Base-by-base conservation (phyloP, 768 basidiomycete species). In the Ephemerocybe angulata region DNA sequence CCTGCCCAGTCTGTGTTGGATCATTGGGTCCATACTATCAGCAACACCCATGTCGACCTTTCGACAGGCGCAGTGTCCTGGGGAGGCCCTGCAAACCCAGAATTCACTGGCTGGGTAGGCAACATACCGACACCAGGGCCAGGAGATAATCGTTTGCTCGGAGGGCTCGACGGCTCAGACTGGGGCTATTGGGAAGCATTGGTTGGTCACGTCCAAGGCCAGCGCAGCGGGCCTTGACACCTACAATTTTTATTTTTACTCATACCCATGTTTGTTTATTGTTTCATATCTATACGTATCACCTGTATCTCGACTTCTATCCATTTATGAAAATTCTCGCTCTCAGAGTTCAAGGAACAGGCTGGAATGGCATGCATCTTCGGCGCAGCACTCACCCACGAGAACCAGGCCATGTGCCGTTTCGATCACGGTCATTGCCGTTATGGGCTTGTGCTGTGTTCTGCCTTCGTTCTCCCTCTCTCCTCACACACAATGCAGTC, bases 11-110 rank as follows among this genome's bases (percentile, higher is more conserved):
- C 81, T 11, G 67, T 93, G 53, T 73, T 93, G 44, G 90, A 93
- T 66, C 87, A 91, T 58, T 93, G 91, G 90, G 88, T 84, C 63
- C 86, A 85, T 58, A 84, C 85, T n/a, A 81, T 90, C 59, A 87
- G 82, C 63, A 87, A 85, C 55, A 79, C 84, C 11, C 77, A 80
- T 2, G 61, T 82, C 2, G 84, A 87, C 60, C 72, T 76, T 21
- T 66, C 76, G 2, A 72, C 74, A 21, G 75, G 76, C 27, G 75
- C 73, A 48, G 74, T 83, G 58, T 78, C 84, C 7, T 88, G 86
- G 87, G 79, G 79, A 21, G 82, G 82, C 13, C 76, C 80, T 6
- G 79, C 80, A 13, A 72, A 76, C 46, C 74, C 75, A 29, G 86
- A 87, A 60, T 76, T 83, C 38, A 69, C 82, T 21, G 82, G 81